These are phyloP conservation scores for Ormosia emarginata DNA, from an alignment of 306 rosid genomes.

Conservation along the genomic window DNA sequence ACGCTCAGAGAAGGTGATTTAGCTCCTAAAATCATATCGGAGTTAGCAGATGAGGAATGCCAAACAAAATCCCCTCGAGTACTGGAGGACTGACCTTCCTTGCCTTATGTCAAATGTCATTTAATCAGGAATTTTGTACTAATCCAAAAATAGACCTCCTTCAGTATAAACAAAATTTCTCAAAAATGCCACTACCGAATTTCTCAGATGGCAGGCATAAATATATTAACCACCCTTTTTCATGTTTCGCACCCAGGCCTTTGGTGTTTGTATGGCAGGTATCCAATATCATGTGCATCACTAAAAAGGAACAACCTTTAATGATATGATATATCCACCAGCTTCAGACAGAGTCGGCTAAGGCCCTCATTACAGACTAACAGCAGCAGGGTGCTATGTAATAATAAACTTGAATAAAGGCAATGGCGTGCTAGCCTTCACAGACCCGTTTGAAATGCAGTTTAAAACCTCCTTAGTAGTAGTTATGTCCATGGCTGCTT, in stretches of 20 bases:
- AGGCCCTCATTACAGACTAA: background rate
- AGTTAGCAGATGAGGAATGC: background rate
- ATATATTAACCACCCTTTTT: background rate
- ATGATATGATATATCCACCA: background rate
- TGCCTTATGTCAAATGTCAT: background rate
- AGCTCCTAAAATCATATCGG: background rate
- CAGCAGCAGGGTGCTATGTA: background rate
- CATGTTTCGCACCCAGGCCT: background rate
- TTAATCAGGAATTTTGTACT: background rate
- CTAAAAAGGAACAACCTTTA: background rate
- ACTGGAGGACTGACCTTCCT: background rate
- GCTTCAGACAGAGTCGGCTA: background rate
- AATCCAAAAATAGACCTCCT: background rate
- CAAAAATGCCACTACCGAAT: background rate
- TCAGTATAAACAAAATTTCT: background rate
- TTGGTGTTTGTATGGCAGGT: background rate
- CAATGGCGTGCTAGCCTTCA: background rate
- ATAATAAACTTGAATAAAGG: background rate
- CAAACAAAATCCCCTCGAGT: background rate
- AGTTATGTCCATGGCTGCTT: background rate
- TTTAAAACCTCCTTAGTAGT: background rate
- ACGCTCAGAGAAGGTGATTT: background rate
- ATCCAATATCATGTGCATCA: background rate
- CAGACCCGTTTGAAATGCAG: background rate
- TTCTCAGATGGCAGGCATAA: background rate